Base-by-base conservation (phyloP, 352 stramenopile species). In the Halophytophthora polymorphica region DNA sequence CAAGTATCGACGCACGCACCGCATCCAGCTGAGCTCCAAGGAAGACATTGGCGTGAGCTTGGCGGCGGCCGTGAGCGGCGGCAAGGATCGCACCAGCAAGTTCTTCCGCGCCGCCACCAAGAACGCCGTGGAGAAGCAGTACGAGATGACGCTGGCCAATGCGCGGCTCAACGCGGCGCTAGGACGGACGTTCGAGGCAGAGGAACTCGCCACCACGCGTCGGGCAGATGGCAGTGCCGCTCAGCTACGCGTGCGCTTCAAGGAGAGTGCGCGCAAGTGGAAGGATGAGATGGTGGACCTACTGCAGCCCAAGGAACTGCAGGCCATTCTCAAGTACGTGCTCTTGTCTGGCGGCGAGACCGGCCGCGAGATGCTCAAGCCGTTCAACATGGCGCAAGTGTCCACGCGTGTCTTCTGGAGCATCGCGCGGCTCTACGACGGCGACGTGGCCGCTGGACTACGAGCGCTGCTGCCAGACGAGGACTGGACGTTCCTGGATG, bases 341-440 rank as follows among this genome's bases (percentile, higher is more conserved):
- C 61, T 93, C 42, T 56, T 93, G 25, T 90, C 79, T 23, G 76
- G 78, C 7, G 83, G 81, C 10, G 85, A 93, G 46, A 89, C 80
- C 22, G 83, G 82, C 1, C 69, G 66, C 17, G 85, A 95, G 50
- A 93, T 93, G 85, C 77, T 95, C 48, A 95, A 95, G 65, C 83
- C 83, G 7, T 95, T 95, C 51, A 95, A 95, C 55, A 95, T 95
- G 85, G 85, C 85, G 1, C 83, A 95, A 50, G 67, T 71, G 4
- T 95, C 85, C 2, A 81, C 82, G 6, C 69, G 85, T 56, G 81
- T 93, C 14, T 95, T 95, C 68, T 95, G 85, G 85, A 90, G 61
- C 45, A 79, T 95, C 44, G 85, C 80, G 35, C 69, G 75, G 19
- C 61, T 93, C 51, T 93, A 91, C 45, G 57, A 78, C 59, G 85